Percentiles rank a stretch among this genome's conserved stretches.
phyloP scores from a whole-genome alignment of 768 basidiomycete species.

The Fistulinella prunicolor region DNA sequence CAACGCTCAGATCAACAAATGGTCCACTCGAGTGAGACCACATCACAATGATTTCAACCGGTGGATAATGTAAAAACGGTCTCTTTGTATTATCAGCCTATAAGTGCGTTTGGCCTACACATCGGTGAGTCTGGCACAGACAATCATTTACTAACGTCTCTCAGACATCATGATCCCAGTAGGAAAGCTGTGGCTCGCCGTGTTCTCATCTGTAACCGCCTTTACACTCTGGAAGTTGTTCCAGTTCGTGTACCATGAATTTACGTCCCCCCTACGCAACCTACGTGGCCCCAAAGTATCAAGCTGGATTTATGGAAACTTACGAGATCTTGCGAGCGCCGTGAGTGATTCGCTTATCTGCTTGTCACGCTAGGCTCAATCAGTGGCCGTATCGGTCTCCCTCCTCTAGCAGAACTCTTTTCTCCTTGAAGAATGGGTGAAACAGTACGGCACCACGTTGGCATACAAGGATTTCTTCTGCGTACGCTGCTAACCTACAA shows the following conservation, averaged over 20 bases:
- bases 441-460: constrained; percentile 10
- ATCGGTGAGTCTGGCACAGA: no score
- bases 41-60: no score
- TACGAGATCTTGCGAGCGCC: constrained; percentile 42
- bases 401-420: constrained; percentile 1
- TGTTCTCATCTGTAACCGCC: not conserved
- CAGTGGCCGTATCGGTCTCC: not conserved
- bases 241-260: constrained; percentile 29
- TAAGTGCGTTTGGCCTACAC: no score
- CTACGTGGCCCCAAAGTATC: constrained; percentile 46
- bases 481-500: not conserved
- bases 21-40: no score
- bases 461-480: constrained; percentile 9
- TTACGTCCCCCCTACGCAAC: constrained; percentile 42
- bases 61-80: no score
- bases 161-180: constrained; percentile 5
- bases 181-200: constrained; percentile 1
- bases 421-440: constrained; percentile 16
- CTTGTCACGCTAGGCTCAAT: no score
- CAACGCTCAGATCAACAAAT: no score
- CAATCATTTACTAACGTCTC: no score
- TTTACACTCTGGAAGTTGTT: constrained; percentile 10
- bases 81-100: no score
- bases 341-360: constrained; percentile 28
- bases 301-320: constrained; percentile 49